Conservation (phyloP, 108 stramenopile species). For the Conticribra weissflogii region DNA sequence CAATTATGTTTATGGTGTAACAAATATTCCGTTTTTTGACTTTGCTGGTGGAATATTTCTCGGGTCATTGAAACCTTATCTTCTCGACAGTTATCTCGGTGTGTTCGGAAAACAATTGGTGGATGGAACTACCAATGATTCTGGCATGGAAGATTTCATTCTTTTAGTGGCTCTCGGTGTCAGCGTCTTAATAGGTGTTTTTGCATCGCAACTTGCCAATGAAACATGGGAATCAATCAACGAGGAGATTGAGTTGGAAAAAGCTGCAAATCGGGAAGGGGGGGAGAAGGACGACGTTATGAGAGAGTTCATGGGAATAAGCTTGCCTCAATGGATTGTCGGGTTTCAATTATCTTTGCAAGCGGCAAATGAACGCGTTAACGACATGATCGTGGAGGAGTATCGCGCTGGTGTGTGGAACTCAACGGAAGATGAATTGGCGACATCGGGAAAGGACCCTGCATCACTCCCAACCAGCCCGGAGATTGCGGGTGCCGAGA, state of each 20-base stretch:
- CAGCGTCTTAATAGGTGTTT: constrained; percentile 86
- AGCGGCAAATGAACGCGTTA: constrained; percentile 62
- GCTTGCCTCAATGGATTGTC: constrained; percentile 67
- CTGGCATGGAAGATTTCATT: constrained; percentile 68
- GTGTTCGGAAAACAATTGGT: constrained; percentile 81
- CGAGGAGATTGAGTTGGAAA: constrained; percentile 70
- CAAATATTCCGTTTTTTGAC: constrained; percentile 73
- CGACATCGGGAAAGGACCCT: constrained; percentile 47
- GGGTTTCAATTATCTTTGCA: constrained; percentile 69
- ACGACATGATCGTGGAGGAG: constrained; percentile 62
- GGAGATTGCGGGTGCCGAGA: constrained; percentile 52
- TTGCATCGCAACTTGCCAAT: constrained; percentile 80
- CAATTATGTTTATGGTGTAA: constrained; percentile 94
- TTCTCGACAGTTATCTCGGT: constrained; percentile 90
- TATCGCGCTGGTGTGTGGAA: constrained; percentile 78
- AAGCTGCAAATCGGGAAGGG: constrained; percentile 43
- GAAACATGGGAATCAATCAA: constrained; percentile 88
- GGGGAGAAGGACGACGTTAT: constrained; percentile 59
- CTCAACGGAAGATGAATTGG: constrained; percentile 56
- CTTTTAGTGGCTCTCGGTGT: constrained; percentile 71
- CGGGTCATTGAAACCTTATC: constrained; percentile 91
- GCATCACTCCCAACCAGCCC: constrained; percentile 58
- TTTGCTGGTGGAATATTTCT: constrained; percentile 92
- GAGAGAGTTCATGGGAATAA: constrained; percentile 62
- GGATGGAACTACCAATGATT: constrained; percentile 58